Conservation (phyloP, 1,284 basidiomycete genomes). For the Ustilago curta region DNA sequence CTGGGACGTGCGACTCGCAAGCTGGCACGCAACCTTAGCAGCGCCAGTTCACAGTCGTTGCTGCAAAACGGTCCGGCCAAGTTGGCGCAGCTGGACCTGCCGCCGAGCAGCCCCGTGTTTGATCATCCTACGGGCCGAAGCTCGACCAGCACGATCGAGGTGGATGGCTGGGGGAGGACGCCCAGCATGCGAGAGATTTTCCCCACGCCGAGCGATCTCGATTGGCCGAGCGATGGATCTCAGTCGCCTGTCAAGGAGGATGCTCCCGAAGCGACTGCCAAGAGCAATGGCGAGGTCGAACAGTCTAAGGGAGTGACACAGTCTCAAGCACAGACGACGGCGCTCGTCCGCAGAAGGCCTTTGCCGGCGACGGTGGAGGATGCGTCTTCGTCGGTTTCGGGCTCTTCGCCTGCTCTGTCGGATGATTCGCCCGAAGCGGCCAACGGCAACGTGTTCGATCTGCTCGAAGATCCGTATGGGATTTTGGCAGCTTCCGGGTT, state of each 20-base stretch:
- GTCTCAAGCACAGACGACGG: slow-evolving; percentile 2
- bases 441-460: slow-evolving; percentile 49
- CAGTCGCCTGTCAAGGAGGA: slow-evolving; percentile 15
- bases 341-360: slow-evolving; percentile 40
- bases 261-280: not conserved
- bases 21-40: slow-evolving; percentile 33
- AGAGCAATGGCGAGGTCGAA: slow-evolving; percentile 3
- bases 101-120: slow-evolving; percentile 40
- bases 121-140: slow-evolving; percentile 42
- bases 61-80: slow-evolving; percentile 23
- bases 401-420: slow-evolving; percentile 40
- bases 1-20: slow-evolving; percentile 32
- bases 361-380: slow-evolving; percentile 67
- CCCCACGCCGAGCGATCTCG: slow-evolving; percentile 51
- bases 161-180: slow-evolving; percentile 52
- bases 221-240: slow-evolving; percentile 32
- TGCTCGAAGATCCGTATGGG: slow-evolving; percentile 67
- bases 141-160: slow-evolving; percentile 21
- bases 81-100: slow-evolving; percentile 41
- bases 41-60: slow-evolving; percentile 13
- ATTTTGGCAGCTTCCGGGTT: slow-evolving; percentile 61
- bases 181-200: slow-evolving; percentile 56
- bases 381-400: slow-evolving; percentile 52
- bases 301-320: not conserved
- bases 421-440: slow-evolving; percentile 32